These are phyloP conservation scores for Kurtzmaniella quercitrusa DNA, from an alignment of 1,139 yeast species.

Conservation along the genomic window DNA sequence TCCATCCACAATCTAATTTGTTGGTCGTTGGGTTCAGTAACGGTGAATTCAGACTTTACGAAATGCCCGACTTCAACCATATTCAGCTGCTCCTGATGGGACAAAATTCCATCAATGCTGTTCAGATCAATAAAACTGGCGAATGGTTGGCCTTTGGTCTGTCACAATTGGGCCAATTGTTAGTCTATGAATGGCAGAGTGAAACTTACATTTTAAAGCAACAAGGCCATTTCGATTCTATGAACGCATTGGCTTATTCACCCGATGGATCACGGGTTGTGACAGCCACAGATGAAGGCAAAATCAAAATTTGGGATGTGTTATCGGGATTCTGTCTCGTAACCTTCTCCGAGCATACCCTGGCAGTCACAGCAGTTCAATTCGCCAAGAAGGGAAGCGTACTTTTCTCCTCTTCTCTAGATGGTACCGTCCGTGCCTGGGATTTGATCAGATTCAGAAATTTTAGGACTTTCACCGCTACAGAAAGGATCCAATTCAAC, in stretches of 20 bases:
- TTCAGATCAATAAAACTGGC: conserved; percentile 74
- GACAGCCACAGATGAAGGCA: conserved; percentile 96
- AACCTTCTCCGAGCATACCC: conserved; percentile 86
- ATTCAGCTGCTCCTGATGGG: conserved; percentile 92
- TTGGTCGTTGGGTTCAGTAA: conserved; percentile 86
- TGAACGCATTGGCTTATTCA: conserved; percentile 79
- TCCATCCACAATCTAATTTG: conserved; percentile 67
- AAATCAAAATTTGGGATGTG: conserved; percentile 94
- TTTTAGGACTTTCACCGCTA: conserved; percentile 89
- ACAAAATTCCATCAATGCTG: conserved; percentile 81
- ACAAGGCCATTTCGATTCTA: conserved; percentile 93
- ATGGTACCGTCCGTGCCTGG: conserved; percentile 98
- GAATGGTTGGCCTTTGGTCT: conserved; percentile 99
- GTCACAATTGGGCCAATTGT: conserved; percentile 80
- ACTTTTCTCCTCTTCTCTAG: conserved; percentile 83
- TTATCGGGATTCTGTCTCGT: conserved; percentile 88
- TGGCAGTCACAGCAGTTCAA: conserved; percentile 83
- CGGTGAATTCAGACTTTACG: conserved; percentile 93
- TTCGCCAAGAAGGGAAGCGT: conserved; percentile 90
- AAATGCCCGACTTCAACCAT: conserved; percentile 64
- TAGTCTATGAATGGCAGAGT: conserved; percentile 98
- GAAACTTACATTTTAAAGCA: conserved; percentile 93
- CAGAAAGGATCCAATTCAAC: conserved; percentile 81
- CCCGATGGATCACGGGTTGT: conserved; percentile 93
- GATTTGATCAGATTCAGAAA: conserved; percentile 90